Conservation (phyloP, 2,329 filamentous ascomycete species). For the Alternaria angustiovoidea region DNA sequence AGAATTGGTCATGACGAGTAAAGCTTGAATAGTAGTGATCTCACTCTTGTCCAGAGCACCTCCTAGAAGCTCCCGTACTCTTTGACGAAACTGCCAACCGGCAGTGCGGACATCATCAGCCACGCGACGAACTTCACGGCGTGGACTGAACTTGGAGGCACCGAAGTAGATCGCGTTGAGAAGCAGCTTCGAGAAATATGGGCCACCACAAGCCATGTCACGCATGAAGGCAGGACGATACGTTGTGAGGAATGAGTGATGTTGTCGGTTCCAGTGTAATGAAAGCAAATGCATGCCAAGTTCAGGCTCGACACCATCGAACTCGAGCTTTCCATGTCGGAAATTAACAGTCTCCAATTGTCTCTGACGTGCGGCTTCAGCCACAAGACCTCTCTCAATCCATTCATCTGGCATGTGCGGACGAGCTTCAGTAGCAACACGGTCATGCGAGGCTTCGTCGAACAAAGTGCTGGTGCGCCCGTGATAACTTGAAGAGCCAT, state of each 20-base stretch:
- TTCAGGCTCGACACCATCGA: constrained; percentile 63
- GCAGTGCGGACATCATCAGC: constrained; percentile 58
- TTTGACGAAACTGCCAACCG: constrained; percentile 58
- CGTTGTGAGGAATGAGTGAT: constrained; percentile 58
- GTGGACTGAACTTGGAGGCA: no score
- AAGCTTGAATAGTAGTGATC: constrained; percentile 63
- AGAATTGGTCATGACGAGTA: constrained; percentile 62
- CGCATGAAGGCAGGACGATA: constrained; percentile 59
- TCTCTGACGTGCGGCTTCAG: constrained; percentile 58
- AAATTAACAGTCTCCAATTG: constrained; percentile 62
- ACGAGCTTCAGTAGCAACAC: constrained; percentile 23
- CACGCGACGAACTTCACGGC: background rate
- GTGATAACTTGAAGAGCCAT: constrained; percentile 57
- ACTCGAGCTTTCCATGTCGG: constrained; percentile 59
- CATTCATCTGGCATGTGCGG: constrained; percentile 47
- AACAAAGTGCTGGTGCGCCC: constrained; percentile 61
- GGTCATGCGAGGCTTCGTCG: constrained; percentile 49
- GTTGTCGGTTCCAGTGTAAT: constrained; percentile 64
- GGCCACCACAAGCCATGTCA: constrained; percentile 9
- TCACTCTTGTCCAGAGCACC: constrained; percentile 58
- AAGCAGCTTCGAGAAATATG: no score
- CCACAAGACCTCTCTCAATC: constrained; percentile 58
- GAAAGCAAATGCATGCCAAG: constrained; percentile 61
- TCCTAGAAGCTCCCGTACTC: constrained; percentile 58
- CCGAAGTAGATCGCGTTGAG: no score